Percentiles rank a stretch among this genome's conserved stretches.
phyloP scores from a whole-genome alignment of 1,284 basidiomycete species.

The Vanrija sp. region DNA sequence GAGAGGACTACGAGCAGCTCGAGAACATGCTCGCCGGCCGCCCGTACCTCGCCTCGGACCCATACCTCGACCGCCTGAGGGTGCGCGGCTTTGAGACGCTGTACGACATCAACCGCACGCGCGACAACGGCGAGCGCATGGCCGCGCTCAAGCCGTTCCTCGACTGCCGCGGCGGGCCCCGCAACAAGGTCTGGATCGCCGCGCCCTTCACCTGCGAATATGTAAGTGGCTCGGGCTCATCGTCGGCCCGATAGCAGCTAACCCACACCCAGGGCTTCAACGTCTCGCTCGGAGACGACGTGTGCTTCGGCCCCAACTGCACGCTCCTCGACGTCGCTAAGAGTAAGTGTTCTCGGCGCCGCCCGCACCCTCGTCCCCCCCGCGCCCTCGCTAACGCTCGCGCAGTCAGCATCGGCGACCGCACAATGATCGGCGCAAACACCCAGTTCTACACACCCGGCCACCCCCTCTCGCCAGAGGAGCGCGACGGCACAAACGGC shows the following conservation, averaged over 20 bases:
- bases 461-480: slow-evolving; percentile 50
- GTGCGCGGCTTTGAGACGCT: slow-evolving; percentile 15
- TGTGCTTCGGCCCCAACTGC: slow-evolving; percentile 41
- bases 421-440: slow-evolving; percentile 49
- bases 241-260: background rate
- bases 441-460: slow-evolving; percentile 45
- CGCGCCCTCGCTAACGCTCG: background rate
- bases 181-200: slow-evolving; percentile 11
- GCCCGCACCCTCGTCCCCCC: background rate
- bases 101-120: slow-evolving; percentile 23
- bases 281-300: slow-evolving; percentile 39
- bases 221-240: slow-evolving; percentile 29
- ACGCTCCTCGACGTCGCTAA: slow-evolving; percentile 43
- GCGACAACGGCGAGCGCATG: slow-evolving; percentile 20
- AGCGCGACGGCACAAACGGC: slow-evolving; percentile 37
- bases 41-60: slow-evolving; percentile 33
- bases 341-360: slow-evolving; percentile 28
- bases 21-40: slow-evolving; percentile 29
- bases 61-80: slow-evolving; percentile 30
- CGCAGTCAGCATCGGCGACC: slow-evolving; percentile 44
- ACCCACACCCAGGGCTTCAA: slow-evolving; percentile 40
- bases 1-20: background rate
- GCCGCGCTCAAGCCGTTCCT: slow-evolving; percentile 22
- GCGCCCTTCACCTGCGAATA: slow-evolving; percentile 41
- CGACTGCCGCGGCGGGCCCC: slow-evolving; percentile 5